phyloP scores from a whole-genome alignment of 2,329 filamentous ascomycete genomes.

The Aspergillus sp. region DNA sequence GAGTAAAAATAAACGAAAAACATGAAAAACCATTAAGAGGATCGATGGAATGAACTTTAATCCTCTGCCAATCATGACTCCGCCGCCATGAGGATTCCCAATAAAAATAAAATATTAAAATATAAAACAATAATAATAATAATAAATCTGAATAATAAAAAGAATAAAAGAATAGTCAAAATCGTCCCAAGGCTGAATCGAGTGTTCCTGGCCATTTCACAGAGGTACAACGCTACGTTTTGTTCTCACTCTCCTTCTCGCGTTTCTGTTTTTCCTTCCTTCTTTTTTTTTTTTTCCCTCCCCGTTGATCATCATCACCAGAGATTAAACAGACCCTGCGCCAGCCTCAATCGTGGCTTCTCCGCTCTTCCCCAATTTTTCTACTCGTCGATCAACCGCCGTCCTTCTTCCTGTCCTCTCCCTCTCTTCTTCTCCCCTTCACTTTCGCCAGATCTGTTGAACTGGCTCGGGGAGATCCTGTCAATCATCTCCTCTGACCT shows the following conservation, averaged over 20 bases:
- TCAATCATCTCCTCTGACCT: not conserved
- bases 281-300: conserved; percentile 4
- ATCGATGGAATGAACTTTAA: not conserved
- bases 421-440: conserved; percentile 8
- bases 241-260: not conserved
- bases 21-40: not conserved
- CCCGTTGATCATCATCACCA: not conserved
- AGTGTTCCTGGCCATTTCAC: no score
- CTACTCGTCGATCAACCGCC: conserved; percentile 18
- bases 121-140: no score
- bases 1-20: not conserved
- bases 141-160: no score
- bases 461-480: not conserved
- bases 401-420: conserved; percentile 9
- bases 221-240: no score
- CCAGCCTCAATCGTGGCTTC: conserved; percentile 7
- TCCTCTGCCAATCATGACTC: no score
- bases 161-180: no score
- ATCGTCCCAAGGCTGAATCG: no score
- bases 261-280: conserved; percentile 4
- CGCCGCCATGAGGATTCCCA: no score
- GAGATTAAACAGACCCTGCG: not conserved
- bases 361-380: conserved; percentile 12
- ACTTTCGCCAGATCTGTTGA: not conserved
- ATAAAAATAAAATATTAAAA: no score